phyloP scores from a whole-genome alignment of 1,139 yeast species.

The Suhomyces bolitotheri region DNA sequence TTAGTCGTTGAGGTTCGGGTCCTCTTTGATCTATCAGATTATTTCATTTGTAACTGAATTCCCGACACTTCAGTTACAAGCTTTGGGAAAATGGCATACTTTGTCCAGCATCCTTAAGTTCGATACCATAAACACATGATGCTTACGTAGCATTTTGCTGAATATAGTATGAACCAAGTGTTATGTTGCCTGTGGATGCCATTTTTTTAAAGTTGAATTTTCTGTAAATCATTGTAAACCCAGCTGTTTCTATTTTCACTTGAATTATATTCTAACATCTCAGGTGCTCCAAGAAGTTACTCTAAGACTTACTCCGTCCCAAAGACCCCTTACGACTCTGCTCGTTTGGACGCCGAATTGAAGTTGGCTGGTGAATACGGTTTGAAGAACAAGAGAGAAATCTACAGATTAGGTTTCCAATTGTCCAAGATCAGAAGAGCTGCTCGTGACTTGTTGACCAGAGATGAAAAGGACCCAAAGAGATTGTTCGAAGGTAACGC shows the following conservation, averaged over 20 bases:
- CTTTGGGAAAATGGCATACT: slow-evolving; percentile 8
- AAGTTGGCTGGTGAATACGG: slow-evolving; percentile 99
- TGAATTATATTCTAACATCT: slow-evolving; percentile 30
- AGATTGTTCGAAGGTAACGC: slow-evolving; percentile 99
- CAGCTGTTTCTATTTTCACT: slow-evolving; percentile 4
- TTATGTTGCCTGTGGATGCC: slow-evolving; percentile 1
- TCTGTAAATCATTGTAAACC: slow-evolving; percentile 10
- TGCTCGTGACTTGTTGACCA: slow-evolving; percentile 99
- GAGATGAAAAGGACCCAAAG: slow-evolving; percentile 99
- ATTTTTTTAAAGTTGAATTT: slow-evolving; percentile 6
- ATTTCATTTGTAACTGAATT: slow-evolving; percentile 58
- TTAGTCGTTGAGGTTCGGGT: slow-evolving; percentile 62
- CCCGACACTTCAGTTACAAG: slow-evolving; percentile 85
- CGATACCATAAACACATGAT: too few species aligned
- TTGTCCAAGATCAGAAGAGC: slow-evolving; percentile 99
- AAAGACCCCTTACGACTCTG: slow-evolving; percentile 98
- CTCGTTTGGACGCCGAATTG: slow-evolving; percentile 99
- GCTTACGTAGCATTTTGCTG: not conserved
- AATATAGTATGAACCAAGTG: not conserved
- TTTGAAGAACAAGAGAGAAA: slow-evolving; percentile 99
- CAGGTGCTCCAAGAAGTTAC: slow-evolving; percentile 96
- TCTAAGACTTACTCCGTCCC: slow-evolving; percentile 99
- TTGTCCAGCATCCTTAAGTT: not conserved
- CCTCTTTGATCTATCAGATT: slow-evolving; percentile 49
- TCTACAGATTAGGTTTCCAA: slow-evolving; percentile 98